Percentiles rank a stretch among this genome's conserved stretches.
Evolutionary conservation across 163 green algal species (phyloP).

Genomic region (Trebouxiophyceae sp.): DNA sequence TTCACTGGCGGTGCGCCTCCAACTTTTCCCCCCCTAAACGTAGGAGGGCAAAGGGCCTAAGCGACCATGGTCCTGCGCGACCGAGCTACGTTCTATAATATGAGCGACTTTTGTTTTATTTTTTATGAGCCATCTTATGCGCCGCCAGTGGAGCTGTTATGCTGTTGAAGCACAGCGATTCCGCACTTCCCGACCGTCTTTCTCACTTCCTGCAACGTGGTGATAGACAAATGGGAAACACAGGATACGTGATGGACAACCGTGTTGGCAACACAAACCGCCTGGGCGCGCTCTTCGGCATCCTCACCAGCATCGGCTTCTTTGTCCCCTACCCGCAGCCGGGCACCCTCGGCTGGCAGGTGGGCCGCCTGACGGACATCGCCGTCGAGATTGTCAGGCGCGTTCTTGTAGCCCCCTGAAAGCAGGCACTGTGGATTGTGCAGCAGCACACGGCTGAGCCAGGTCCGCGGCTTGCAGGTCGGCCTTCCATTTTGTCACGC

Average conservation of each 20-base stretch:
- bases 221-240: neutral
- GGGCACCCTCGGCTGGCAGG: neutral
- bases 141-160: no score
- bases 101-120: no score
- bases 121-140: no score
- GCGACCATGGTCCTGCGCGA: no score
- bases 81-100: no score
- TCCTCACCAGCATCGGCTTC: conserved; percentile 53
- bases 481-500: neutral
- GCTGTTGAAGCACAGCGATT: no score
- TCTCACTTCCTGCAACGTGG: neutral
- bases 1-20: conserved; percentile 59
- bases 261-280: conserved; percentile 59
- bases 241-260: conserved; percentile 33
- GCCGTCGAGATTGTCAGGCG: neutral
- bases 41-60: no score
- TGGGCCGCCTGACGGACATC: neutral
- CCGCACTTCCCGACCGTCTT: no score
- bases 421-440: neutral
- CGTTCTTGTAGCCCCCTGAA: neutral
- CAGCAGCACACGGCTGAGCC: neutral
- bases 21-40: no score
- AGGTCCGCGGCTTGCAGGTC: neutral
- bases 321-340: conserved; percentile 27
- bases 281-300: conserved; percentile 61